Evolutionary conservation across 306 rosid genomes (phyloP).

Genomic region (Alnus rubra): DNA sequence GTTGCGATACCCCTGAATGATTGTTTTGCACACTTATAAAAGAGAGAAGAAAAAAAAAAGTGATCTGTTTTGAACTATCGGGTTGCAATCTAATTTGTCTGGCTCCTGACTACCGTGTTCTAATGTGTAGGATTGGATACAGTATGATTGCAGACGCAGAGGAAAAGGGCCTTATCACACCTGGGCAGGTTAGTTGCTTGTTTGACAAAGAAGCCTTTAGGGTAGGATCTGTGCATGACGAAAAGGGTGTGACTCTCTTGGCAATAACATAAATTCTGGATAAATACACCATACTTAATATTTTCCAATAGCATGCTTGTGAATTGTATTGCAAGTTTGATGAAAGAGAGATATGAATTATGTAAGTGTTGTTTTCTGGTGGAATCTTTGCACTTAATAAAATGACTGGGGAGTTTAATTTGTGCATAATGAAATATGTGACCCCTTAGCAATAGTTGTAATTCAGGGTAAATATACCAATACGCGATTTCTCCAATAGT

Average conservation of each 20-base stretch:
- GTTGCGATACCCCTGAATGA: neutral
- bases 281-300: neutral
- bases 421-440: neutral
- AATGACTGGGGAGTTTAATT: neutral
- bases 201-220: constrained; percentile 13
- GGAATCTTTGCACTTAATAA: neutral
- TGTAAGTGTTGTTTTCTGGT: neutral
- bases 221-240: constrained; percentile 1
- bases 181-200: constrained; percentile 58
- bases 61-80: neutral
- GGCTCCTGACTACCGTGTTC: constrained; percentile 12
- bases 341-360: constrained; percentile 3
- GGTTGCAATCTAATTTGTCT: neutral
- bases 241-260: neutral
- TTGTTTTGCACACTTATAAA: neutral
- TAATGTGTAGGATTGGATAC: constrained; percentile 62
- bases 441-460: neutral
- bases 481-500: constrained; percentile 2
- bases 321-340: constrained; percentile 11
- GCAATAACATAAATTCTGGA: constrained; percentile 1
- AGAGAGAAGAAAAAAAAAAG: neutral
- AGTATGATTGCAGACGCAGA: constrained; percentile 86
- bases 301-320: neutral
- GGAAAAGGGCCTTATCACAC: constrained; percentile 66
- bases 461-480: constrained; percentile 9